Percentiles rank a stretch among this genome's conserved stretches.
Evolutionary conservation across 805 yeast species (phyloP).

Genomic region (Yarrowia yakushimensis): DNA sequence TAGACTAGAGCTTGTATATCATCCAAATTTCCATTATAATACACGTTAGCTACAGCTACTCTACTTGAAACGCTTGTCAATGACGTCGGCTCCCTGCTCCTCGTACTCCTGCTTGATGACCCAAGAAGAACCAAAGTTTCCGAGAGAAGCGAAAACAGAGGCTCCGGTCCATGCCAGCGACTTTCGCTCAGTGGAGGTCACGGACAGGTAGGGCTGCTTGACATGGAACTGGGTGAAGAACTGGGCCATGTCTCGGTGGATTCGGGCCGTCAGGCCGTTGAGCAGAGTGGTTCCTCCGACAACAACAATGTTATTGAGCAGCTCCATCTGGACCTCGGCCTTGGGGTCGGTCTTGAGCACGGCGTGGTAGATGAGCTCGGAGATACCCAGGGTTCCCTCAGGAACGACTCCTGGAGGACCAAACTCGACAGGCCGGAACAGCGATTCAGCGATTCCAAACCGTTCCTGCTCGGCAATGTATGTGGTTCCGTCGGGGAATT

Average conservation of each 20-base stretch:
- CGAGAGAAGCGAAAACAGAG: conserved; percentile 58
- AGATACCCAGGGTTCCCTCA: conserved; percentile 47
- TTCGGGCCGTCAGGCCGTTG: conserved; percentile 53
- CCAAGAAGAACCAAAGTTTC: conserved; percentile 55
- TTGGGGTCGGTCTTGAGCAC: conserved; percentile 49
- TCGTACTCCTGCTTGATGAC: conserved; percentile 61
- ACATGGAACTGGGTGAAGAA: conserved; percentile 51
- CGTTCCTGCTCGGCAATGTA: conserved; percentile 53
- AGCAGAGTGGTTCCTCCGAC: conserved; percentile 60
- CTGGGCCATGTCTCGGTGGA: conserved; percentile 53
- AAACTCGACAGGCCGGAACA: conserved; percentile 61
- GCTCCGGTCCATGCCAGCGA: conserved; percentile 73
- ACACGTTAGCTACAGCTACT: conserved; percentile 23
- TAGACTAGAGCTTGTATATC: neutral
- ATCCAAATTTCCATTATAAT: conserved; percentile 9
- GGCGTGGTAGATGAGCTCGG: conserved; percentile 46
- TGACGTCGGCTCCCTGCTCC: conserved; percentile 50
- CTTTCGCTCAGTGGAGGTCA: conserved; percentile 47
- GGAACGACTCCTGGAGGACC: conserved; percentile 46
- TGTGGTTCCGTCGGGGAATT: conserved; percentile 55
- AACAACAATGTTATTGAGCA: conserved; percentile 50
- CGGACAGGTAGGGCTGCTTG: conserved; percentile 39
- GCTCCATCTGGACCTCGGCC: conserved; percentile 42
- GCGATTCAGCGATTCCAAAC: conserved; percentile 56
- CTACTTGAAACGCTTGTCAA: conserved; percentile 42